These are phyloP conservation scores for Miamiensis avidus DNA, from an alignment of 169 alveolate species.

Conservation along the genomic window DNA sequence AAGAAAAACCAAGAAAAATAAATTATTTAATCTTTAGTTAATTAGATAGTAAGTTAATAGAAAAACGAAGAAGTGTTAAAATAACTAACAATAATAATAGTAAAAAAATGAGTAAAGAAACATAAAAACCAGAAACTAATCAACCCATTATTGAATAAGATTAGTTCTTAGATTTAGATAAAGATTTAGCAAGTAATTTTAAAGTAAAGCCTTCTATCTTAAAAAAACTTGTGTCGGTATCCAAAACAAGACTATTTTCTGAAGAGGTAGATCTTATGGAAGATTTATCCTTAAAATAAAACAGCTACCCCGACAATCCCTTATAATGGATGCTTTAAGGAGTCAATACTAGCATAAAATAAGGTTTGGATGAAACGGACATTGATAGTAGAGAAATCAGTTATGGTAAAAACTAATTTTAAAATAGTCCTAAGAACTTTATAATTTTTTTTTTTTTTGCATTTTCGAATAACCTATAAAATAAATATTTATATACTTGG, in stretches of 20 bases:
- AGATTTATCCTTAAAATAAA: neutral
- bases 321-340: neutral
- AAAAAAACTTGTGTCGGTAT: neutral
- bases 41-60: too few relatives aligned
- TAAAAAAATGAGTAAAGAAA: neutral
- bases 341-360: neutral
- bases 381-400: neutral
- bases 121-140: neutral
- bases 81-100: too few relatives aligned
- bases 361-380: neutral
- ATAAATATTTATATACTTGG: too few relatives aligned
- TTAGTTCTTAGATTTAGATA: neutral
- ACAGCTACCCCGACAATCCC: neutral
- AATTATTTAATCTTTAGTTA: too few relatives aligned
- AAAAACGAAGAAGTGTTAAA: too few relatives aligned
- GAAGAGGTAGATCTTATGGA: neutral
- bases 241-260: neutral
- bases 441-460: too few relatives aligned
- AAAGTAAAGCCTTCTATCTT: neutral
- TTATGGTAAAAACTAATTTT: too few relatives aligned
- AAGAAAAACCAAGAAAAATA: too few relatives aligned
- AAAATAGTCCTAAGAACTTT: too few relatives aligned
- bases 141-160: neutral
- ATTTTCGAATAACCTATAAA: too few relatives aligned
- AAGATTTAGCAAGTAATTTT: neutral